Conservation (phyloP, 2,329 filamentous ascomycete genomes). For the Thielaviopsis ethacetica region DNA sequence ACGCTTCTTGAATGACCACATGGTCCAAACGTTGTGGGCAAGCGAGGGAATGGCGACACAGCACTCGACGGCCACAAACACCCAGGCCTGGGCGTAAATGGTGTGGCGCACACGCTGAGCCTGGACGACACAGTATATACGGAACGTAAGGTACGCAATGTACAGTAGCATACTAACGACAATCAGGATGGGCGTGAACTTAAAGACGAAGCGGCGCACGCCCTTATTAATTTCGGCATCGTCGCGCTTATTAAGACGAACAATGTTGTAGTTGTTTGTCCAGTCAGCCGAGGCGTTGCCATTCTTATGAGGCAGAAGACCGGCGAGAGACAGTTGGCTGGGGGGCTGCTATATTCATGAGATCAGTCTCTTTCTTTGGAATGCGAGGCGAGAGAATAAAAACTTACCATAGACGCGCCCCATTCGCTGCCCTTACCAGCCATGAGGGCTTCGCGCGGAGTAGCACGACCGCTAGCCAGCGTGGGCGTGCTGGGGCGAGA, state of each 20-base stretch:
- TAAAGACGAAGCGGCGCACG: slow-evolving; percentile 26
- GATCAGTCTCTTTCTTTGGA: neutral
- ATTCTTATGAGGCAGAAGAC: slow-evolving; percentile 21
- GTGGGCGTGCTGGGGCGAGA: slow-evolving; percentile 18
- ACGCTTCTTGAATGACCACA: slow-evolving; percentile 38
- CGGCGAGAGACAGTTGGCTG: slow-evolving; percentile 26
- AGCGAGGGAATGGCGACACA: slow-evolving; percentile 35
- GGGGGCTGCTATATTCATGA: slow-evolving; percentile 20
- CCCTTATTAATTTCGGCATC: slow-evolving; percentile 28
- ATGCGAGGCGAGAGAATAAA: neutral
- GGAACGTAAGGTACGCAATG: slow-evolving; percentile 32
- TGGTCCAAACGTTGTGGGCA: slow-evolving; percentile 41
- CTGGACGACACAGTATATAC: slow-evolving; percentile 34
- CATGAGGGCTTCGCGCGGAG: slow-evolving; percentile 14
- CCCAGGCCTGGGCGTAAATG: slow-evolving; percentile 35
- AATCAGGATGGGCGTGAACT: slow-evolving; percentile 23
- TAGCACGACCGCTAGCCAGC: slow-evolving; percentile 17
- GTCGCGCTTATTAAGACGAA: slow-evolving; percentile 26
- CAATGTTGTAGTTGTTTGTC: slow-evolving; percentile 16
- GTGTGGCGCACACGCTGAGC: slow-evolving; percentile 27
- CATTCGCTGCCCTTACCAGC: slow-evolving; percentile 13
- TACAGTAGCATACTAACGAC: slow-evolving; percentile 27
- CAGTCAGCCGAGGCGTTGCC: slow-evolving; percentile 13
- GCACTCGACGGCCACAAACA: slow-evolving; percentile 39
- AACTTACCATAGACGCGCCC: slow-evolving; percentile 17